These are phyloP conservation scores for Lolium perenne DNA, from an alignment of 176 grass and related monocot species.

Conservation along the genomic window DNA sequence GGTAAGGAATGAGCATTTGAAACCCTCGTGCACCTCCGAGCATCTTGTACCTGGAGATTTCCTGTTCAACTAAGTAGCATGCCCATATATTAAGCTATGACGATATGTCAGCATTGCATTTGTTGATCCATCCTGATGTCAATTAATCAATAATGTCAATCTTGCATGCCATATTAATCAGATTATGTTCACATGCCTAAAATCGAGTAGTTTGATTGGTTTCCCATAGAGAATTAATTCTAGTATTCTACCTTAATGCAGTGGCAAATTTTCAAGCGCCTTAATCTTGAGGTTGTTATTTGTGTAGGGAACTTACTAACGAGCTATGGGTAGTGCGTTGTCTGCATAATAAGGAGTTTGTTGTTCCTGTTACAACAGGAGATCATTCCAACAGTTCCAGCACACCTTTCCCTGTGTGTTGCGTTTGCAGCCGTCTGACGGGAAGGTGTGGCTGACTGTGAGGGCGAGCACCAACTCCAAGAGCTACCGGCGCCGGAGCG, in stretches of 20 bases:
- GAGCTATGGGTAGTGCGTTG: too few relatives aligned
- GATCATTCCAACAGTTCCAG: not conserved
- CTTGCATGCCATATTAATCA: not conserved
- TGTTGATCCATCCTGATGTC: not conserved
- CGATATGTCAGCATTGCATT: not conserved
- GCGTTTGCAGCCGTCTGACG: too few relatives aligned
- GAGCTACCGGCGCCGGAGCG: too few relatives aligned
- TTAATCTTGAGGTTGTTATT: too few relatives aligned
- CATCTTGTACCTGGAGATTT: not conserved
- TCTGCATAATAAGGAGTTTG: not conserved
- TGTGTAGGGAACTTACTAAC: not conserved
- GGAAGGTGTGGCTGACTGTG: too few relatives aligned
- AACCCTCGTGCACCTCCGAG: not conserved
- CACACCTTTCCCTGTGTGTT: too few relatives aligned
- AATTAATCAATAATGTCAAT: slow-evolving; percentile 10
- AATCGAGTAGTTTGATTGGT: not conserved
- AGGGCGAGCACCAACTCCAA: too few relatives aligned
- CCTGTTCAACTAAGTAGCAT: not conserved
- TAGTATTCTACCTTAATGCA: not conserved
- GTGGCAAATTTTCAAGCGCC: too few relatives aligned
- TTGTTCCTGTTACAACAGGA: not conserved
- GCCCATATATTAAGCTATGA: not conserved
- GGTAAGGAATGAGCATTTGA: not conserved
- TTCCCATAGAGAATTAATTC: not conserved
- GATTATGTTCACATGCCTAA: not conserved